Conservation (phyloP, 306 rosid genomes). For the Canavalia ensiformis region DNA sequence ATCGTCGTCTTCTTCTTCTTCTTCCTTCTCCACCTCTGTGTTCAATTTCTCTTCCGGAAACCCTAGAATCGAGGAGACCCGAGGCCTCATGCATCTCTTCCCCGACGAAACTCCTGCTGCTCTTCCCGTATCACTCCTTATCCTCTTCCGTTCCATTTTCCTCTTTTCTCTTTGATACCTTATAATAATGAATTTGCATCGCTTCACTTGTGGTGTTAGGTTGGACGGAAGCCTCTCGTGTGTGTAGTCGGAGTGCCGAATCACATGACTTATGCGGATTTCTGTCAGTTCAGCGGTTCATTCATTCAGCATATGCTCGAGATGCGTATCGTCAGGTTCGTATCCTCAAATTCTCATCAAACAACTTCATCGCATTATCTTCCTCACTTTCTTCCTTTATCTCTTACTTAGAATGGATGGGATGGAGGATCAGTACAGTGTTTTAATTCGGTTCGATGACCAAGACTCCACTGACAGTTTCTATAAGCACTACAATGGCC, state of each 20-base stretch:
- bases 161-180: not conserved
- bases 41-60: slow-evolving; percentile 92
- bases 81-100: slow-evolving; percentile 90
- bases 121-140: slow-evolving; percentile 65
- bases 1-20: slow-evolving; percentile 49
- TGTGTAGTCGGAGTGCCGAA: slow-evolving; percentile 94
- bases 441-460: slow-evolving; percentile 76
- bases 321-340: slow-evolving; percentile 91
- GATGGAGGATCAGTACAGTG: slow-evolving; percentile 82
- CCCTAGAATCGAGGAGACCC: slow-evolving; percentile 96
- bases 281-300: slow-evolving; percentile 89
- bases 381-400: not conserved
- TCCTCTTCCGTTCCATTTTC: not conserved
- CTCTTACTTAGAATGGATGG: slow-evolving; percentile 68
- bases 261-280: slow-evolving; percentile 97
- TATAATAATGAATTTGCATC: no score
- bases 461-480: slow-evolving; percentile 82
- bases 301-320: slow-evolving; percentile 85
- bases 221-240: slow-evolving; percentile 77
- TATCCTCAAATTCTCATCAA: not conserved
- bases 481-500: slow-evolving; percentile 77
- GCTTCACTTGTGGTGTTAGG: slow-evolving; percentile 49
- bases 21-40: slow-evolving; percentile 61
- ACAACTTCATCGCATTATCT: not conserved
- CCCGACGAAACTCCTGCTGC: slow-evolving; percentile 62